Conservation (phyloP, 345 rosid species). For the Erodium maritimum region DNA sequence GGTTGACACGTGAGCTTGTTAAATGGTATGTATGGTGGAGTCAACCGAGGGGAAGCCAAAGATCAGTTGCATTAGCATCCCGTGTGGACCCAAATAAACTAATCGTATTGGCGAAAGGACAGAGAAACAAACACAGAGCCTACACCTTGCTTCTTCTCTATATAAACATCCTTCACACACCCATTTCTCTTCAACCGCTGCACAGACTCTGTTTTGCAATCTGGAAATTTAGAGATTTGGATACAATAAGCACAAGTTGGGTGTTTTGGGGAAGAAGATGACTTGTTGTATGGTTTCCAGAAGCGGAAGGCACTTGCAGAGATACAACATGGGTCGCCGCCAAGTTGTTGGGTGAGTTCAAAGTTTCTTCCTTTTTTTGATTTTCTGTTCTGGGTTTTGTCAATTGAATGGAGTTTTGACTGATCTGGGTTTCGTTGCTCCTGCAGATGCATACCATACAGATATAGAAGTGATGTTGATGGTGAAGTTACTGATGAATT, state of each 20-base stretch:
- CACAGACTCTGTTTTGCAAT: neutral
- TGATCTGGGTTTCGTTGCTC: neutral
- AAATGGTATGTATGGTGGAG: neutral
- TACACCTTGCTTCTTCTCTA: neutral
- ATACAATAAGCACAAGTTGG: too few relatives aligned
- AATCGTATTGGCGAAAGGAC: neutral
- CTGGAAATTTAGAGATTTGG: too few relatives aligned
- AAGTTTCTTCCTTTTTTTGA: neutral
- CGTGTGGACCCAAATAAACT: neutral
- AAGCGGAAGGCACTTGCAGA: conserved; percentile 58
- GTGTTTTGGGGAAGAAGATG: conserved; percentile 15
- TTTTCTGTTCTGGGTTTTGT: neutral
- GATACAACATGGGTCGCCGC: conserved; percentile 46
- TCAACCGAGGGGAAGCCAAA: neutral
- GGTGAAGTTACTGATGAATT: conserved; percentile 29
- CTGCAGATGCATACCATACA: conserved; percentile 69
- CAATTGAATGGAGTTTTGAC: neutral
- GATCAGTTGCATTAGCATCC: neutral
- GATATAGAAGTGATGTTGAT: conserved; percentile 28
- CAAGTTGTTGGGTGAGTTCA: conserved; percentile 61
- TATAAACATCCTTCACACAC: neutral
- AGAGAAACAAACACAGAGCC: neutral
- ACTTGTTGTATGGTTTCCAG: conserved; percentile 40
- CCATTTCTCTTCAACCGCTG: neutral
- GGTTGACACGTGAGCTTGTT: neutral